phyloP scores from a whole-genome alignment of 2,329 filamentous ascomycete species.

The Chrysosporium queenslandicum region DNA sequence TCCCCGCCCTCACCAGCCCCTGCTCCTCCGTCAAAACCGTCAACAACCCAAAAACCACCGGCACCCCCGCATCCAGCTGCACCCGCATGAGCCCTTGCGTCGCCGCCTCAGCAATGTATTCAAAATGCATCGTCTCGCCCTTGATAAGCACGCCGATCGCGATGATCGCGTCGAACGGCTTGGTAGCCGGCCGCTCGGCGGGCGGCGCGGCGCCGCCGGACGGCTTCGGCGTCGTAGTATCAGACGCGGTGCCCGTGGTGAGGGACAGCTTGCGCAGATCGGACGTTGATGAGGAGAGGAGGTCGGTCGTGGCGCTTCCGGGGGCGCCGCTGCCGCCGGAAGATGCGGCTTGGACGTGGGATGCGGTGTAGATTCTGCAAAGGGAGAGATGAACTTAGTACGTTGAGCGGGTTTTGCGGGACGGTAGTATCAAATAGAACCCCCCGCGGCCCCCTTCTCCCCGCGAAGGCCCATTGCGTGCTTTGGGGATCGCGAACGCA shows the following conservation, averaged over 20 bases:
- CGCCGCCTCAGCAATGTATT: slow-evolving; percentile 90
- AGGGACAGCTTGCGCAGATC: slow-evolving; percentile 47
- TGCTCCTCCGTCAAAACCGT: slow-evolving; percentile 85
- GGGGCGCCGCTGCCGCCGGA: neutral
- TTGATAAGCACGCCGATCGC: slow-evolving; percentile 96
- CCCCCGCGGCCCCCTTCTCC: too few relatives aligned
- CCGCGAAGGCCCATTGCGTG: too few relatives aligned
- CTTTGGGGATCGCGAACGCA: too few relatives aligned
- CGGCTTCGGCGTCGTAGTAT: slow-evolving; percentile 13
- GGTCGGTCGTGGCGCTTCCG: slow-evolving; percentile 46
- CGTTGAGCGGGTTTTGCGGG: too few relatives aligned
- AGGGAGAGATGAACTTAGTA: neutral
- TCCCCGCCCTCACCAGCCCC: slow-evolving; percentile 70
- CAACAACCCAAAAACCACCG: slow-evolving; percentile 83
- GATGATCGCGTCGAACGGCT: slow-evolving; percentile 83
- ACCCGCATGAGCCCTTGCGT: slow-evolving; percentile 90
- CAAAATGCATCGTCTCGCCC: slow-evolving; percentile 98
- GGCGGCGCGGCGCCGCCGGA: slow-evolving; percentile 17
- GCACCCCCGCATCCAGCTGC: slow-evolving; percentile 77
- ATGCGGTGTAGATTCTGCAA: slow-evolving; percentile 66
- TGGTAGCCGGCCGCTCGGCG: slow-evolving; percentile 19
- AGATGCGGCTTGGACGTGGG: slow-evolving; percentile 66
- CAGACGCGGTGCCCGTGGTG: slow-evolving; percentile 31
- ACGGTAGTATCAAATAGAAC: too few relatives aligned
- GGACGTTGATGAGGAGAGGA: slow-evolving; percentile 53